Evolutionary conservation across 2,329 filamentous ascomycete species (phyloP).

Genomic region (Elsinoe australis): DNA sequence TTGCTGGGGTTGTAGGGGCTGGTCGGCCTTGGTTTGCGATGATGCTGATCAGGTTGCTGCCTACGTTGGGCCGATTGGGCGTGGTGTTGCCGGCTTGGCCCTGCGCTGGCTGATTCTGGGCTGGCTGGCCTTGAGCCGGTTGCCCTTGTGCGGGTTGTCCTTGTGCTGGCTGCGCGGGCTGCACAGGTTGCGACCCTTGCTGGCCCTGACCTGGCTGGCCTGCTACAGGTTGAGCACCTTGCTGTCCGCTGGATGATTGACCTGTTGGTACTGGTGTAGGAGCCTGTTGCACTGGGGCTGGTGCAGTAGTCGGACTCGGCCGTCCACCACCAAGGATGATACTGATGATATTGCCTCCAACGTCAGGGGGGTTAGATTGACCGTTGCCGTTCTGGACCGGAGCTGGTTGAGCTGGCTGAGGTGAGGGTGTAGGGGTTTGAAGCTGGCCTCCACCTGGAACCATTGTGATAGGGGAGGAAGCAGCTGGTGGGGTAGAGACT

Average conservation of each 20-base stretch:
- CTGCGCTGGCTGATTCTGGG: not conserved
- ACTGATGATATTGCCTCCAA: slow-evolving; percentile 4
- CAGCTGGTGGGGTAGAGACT: slow-evolving; percentile 42
- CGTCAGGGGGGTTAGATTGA: not conserved
- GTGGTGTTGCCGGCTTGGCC: not conserved
- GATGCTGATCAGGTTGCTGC: slow-evolving; percentile 10
- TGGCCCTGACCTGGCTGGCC: slow-evolving; percentile 1
- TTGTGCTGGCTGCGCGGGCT: no score
- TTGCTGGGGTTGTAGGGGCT: not conserved
- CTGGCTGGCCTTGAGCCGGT: not conserved
- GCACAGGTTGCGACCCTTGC: no score
- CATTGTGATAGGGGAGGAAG: slow-evolving; percentile 29
- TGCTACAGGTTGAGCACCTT: not conserved
- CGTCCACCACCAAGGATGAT: slow-evolving; percentile 8
- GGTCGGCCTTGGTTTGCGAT: slow-evolving; percentile 10
- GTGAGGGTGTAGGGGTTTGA: slow-evolving; percentile 4
- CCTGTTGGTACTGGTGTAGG: not conserved
- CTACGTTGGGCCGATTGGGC: not conserved
- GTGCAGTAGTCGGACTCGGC: not conserved
- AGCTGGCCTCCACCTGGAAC: not conserved
- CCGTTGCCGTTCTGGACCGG: not conserved
- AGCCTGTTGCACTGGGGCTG: not conserved
- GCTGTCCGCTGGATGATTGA: not conserved
- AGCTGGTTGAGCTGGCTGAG: slow-evolving; percentile 3
- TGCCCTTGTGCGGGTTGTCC: not conserved